Conservation (phyloP, 2,329 filamentous ascomycete species). For the Blumeria graminis region DNA sequence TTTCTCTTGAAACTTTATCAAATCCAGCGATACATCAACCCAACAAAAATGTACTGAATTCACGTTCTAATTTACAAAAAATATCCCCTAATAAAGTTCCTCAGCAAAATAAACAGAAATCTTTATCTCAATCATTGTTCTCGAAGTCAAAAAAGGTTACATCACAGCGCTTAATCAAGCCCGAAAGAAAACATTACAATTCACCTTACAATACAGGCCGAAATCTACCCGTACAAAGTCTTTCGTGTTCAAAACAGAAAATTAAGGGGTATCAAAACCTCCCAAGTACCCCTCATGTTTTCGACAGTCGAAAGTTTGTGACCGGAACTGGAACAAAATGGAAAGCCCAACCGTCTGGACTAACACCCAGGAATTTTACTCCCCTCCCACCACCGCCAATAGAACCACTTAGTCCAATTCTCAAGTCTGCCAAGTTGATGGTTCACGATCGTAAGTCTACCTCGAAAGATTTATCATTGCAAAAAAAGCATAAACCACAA, state of each 20-base stretch:
- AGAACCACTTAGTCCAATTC: slow-evolving; percentile 34
- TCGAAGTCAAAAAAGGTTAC: no score
- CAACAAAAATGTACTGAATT: no score
- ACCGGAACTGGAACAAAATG: slow-evolving; percentile 29
- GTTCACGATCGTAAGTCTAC: slow-evolving; percentile 5
- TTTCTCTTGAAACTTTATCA: slow-evolving; percentile 10
- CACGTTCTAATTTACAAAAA: no score
- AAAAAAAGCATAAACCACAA: not conserved
- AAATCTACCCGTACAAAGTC: slow-evolving; percentile 5
- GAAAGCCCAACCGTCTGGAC: slow-evolving; percentile 30
- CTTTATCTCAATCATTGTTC: no score
- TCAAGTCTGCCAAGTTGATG: slow-evolving; percentile 17
- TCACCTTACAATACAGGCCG: slow-evolving; percentile 15
- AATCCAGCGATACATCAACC: slow-evolving; percentile 3
- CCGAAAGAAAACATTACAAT: slow-evolving; percentile 12
- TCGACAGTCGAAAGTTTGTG: slow-evolving; percentile 4
- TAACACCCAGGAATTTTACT: slow-evolving; percentile 26
- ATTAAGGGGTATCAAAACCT: slow-evolving; percentile 2
- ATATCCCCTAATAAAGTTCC: no score
- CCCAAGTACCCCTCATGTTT: slow-evolving; percentile 10
- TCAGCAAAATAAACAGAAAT: no score
- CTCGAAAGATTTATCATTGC: slow-evolving; percentile 1
- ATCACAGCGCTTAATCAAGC: no score
- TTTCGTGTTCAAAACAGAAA: not conserved
- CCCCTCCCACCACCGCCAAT: slow-evolving; percentile 25